Conservation (phyloP, 2,329 filamentous ascomycete species). For the Stagonosporopsis chrysanthemi region DNA sequence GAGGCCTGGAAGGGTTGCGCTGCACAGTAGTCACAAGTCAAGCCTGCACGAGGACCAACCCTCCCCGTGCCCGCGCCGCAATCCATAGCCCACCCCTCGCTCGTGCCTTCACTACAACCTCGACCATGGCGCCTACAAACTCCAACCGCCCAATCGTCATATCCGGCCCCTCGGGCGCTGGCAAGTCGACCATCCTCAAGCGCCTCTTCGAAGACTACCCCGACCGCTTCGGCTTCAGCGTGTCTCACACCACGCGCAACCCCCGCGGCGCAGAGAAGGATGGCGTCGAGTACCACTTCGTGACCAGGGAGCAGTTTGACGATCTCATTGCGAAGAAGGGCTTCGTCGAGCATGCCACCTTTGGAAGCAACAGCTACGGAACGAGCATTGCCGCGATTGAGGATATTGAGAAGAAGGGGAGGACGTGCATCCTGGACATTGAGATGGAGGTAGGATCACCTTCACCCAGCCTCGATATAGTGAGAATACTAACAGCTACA, state of each 20-base stretch:
- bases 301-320: conserved; percentile 59
- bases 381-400: conserved; percentile 82
- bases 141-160: conserved; percentile 66
- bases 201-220: conserved; percentile 72
- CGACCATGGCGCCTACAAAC: conserved; percentile 24
- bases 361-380: conserved; percentile 86
- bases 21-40: not conserved
- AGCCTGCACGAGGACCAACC: not conserved
- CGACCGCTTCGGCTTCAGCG: conserved; percentile 69
- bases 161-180: conserved; percentile 79
- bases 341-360: conserved; percentile 88
- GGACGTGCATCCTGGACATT: conserved; percentile 87
- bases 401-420: conserved; percentile 73
- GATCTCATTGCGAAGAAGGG: conserved; percentile 65
- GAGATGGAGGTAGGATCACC: conserved; percentile 79
- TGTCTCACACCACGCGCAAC: conserved; percentile 77
- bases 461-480: too few relatives aligned
- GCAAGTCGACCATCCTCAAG: conserved; percentile 82
- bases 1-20: conserved; percentile 14
- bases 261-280: conserved; percentile 78
- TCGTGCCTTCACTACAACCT: conserved; percentile 13
- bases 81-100: not conserved
- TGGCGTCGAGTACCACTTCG: conserved; percentile 80
- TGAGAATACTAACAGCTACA: not conserved
- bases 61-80: not conserved